Conservation (phyloP, 1,139 yeast genomes). For the Suhomyces maxii region DNA sequence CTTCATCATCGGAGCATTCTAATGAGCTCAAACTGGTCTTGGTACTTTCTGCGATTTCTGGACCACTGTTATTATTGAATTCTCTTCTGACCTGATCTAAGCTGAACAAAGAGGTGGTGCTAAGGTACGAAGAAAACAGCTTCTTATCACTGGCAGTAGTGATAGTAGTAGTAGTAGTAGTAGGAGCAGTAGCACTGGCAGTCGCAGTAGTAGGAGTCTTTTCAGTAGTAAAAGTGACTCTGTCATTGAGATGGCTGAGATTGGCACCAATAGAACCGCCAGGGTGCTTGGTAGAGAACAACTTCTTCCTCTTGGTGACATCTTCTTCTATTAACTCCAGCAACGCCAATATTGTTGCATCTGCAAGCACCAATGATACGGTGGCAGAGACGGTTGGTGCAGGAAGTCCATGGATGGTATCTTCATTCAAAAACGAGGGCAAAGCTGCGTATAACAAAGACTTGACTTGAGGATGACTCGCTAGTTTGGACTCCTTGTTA, state of each 20-base stretch:
- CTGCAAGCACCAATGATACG: constrained; percentile 72
- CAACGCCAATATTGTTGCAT: constrained; percentile 72
- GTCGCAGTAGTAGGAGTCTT: neutral
- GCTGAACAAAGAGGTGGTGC: constrained; percentile 33
- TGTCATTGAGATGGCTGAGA: constrained; percentile 39
- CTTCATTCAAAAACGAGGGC: constrained; percentile 59
- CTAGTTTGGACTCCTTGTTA: constrained; percentile 48
- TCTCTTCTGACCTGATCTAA: constrained; percentile 26
- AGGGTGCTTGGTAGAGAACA: constrained; percentile 76
- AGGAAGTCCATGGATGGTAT: constrained; percentile 71
- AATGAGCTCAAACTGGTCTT: constrained; percentile 16
- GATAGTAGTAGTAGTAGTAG: too few relatives aligned
- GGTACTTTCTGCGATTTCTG: neutral
- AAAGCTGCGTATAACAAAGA: constrained; percentile 64
- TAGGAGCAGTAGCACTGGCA: constrained; percentile 2
- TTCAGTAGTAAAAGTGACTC: constrained; percentile 9
- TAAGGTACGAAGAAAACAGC: constrained; percentile 16
- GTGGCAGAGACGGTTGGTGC: constrained; percentile 91
- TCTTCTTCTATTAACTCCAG: constrained; percentile 67
- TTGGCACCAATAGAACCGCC: constrained; percentile 85
- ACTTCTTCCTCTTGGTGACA: constrained; percentile 47
- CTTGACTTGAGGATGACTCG: constrained; percentile 43
- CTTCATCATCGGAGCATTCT: constrained; percentile 27
- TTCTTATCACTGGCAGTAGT: constrained; percentile 5
- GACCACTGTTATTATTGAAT: constrained; percentile 8